Conservation (phyloP, 2,329 filamentous ascomycete species). For the Basipetospora sp. region DNA sequence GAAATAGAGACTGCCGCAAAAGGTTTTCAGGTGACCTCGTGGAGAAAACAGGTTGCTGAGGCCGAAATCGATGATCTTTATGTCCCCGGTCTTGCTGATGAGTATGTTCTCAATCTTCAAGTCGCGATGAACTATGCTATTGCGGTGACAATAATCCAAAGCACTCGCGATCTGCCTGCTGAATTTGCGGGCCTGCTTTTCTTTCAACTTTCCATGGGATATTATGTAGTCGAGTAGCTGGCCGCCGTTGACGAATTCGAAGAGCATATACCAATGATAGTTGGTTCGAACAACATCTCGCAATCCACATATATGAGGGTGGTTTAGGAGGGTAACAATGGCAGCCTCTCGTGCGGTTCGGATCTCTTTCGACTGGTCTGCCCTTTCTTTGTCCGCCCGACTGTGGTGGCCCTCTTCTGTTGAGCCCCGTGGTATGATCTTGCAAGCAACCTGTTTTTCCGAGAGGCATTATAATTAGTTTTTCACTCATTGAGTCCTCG, state of each 20-base stretch:
- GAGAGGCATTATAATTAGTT: not conserved
- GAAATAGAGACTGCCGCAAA: constrained; percentile 95
- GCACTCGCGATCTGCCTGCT: constrained; percentile 93
- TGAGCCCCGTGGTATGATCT: constrained; percentile 85
- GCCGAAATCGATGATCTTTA: constrained; percentile 98
- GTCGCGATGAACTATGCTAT: constrained; percentile 94
- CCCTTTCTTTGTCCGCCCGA: constrained; percentile 64
- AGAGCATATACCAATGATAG: constrained; percentile 99
- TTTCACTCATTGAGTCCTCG: too few relatives aligned
- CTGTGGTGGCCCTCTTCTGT: constrained; percentile 68
- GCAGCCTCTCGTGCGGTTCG: constrained; percentile 88
- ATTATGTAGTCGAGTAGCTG: constrained; percentile 99
- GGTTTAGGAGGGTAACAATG: constrained; percentile 84
- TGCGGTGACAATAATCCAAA: constrained; percentile 91
- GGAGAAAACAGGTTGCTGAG: constrained; percentile 92
- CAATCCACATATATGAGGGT: constrained; percentile 92
- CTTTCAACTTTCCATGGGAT: constrained; percentile 89
- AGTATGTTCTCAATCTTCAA: constrained; percentile 98
- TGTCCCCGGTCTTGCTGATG: constrained; percentile 96
- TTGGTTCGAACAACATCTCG: constrained; percentile 89
- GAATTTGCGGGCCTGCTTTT: constrained; percentile 96
- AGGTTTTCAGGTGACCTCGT: constrained; percentile 74
- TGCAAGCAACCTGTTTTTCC: constrained; percentile 73
- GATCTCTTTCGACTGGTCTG: constrained; percentile 92
- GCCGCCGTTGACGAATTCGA: constrained; percentile 95